Percentiles rank a stretch among this genome's conserved stretches.
These are phyloP conservation scores for Trichophyton simii DNA, from an alignment of 2,329 filamentous ascomycete species.

Conservation along the genomic window DNA sequence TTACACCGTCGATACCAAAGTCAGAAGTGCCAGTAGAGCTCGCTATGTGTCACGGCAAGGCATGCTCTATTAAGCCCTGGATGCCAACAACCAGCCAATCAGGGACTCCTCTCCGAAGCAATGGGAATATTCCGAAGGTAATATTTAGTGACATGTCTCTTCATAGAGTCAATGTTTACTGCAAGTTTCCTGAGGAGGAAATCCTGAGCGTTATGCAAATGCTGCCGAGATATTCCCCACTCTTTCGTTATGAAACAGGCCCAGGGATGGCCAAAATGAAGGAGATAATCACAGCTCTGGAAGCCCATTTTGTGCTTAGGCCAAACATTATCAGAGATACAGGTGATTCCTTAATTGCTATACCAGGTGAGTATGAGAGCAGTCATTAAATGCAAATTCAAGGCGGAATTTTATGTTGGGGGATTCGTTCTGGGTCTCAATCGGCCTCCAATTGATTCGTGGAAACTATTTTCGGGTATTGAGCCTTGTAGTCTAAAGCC, in stretches of 20 bases:
- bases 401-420: not conserved
- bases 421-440: not conserved
- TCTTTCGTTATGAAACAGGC: not conserved
- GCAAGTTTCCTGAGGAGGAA: not conserved
- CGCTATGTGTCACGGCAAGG: not conserved
- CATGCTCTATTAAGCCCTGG: not conserved
- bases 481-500: no score
- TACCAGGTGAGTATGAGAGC: not conserved
- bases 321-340: not conserved
- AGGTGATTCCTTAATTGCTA: not conserved
- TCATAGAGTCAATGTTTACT: not conserved
- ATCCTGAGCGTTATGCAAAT: not conserved
- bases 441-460: no score
- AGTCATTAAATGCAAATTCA: not conserved
- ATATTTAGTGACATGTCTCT: not conserved
- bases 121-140: not conserved
- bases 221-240: constrained; percentile 1
- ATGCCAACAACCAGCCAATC: not conserved
- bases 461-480: no score
- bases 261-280: not conserved
- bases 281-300: not conserved
- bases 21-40: not conserved
- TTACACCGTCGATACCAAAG: not conserved
- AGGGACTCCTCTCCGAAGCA: constrained; percentile 2
- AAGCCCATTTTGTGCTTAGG: not conserved